Percentiles rank a stretch among this genome's conserved stretches.
Conservation (phyloP, 352 stramenopile species). For the Plasmopara halstedii region DNA sequence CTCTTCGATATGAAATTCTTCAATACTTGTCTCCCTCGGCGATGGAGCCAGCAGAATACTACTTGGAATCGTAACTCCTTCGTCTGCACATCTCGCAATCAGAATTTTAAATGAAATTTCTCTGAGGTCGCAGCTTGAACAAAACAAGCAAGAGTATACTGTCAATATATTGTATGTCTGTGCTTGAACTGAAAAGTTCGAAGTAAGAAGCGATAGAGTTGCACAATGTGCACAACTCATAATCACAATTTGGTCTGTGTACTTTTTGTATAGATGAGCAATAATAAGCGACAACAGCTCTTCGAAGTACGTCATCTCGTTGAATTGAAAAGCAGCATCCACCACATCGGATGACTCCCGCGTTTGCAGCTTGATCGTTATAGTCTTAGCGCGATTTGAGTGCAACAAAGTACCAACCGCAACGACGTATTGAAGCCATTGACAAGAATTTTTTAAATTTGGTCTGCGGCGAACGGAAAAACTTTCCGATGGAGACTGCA, state of each 20-base stretch:
- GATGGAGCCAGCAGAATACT: slow-evolving; percentile 25
- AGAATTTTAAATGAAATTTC: slow-evolving; percentile 57
- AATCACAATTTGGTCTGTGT: slow-evolving; percentile 26
- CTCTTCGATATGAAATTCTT: slow-evolving; percentile 59
- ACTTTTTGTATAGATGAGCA: slow-evolving; percentile 36
- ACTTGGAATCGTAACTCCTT: slow-evolving; percentile 35
- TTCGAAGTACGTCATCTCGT: slow-evolving; percentile 24
- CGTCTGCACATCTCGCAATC: slow-evolving; percentile 31
- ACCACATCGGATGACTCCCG: slow-evolving; percentile 16
- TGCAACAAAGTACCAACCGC: slow-evolving; percentile 49
- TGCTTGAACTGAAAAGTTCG: slow-evolving; percentile 26
- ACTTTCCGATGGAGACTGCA: slow-evolving; percentile 40
- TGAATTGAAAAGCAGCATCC: slow-evolving; percentile 58
- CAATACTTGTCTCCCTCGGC: slow-evolving; percentile 26
- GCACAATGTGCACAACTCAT: slow-evolving; percentile 57
- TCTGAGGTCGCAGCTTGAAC: slow-evolving; percentile 61
- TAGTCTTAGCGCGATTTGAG: slow-evolving; percentile 42
- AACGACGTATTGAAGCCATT: slow-evolving; percentile 41
- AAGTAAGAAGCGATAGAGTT: slow-evolving; percentile 44
- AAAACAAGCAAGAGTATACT: slow-evolving; percentile 63
- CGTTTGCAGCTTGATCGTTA: slow-evolving; percentile 38
- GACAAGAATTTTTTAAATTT: slow-evolving; percentile 29
- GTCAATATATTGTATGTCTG: slow-evolving; percentile 21
- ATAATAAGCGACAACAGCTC: slow-evolving; percentile 36
- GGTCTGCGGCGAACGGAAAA: slow-evolving; percentile 29